phyloP scores from a whole-genome alignment of 257 asterid species.

The Verbascum thapsus region DNA sequence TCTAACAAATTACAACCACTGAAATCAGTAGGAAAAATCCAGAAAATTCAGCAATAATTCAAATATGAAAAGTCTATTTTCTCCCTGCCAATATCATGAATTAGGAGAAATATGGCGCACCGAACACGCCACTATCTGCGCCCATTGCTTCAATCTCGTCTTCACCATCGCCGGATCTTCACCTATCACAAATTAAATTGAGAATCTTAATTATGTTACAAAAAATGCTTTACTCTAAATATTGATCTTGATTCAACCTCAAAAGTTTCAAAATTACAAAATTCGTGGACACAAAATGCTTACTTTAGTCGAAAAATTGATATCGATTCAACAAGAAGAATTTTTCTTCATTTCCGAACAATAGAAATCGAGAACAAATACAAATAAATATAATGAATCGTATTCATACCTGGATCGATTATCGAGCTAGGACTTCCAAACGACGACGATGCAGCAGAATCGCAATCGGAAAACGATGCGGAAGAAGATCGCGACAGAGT shows the following conservation, averaged over 20 bases:
- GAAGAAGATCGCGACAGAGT: constrained; percentile 53
- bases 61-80: not conserved
- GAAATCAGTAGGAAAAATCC: constrained; percentile 26
- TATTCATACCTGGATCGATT: constrained; percentile 52
- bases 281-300: too few species aligned
- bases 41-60: constrained; percentile 17
- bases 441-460: constrained; percentile 30
- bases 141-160: constrained; percentile 72
- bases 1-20: constrained; percentile 4
- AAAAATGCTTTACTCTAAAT: constrained; percentile 6
- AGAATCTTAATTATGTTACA: not conserved
- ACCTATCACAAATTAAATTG: constrained; percentile 31
- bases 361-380: not conserved
- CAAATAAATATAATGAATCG: not conserved
- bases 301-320: not conserved
- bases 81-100: constrained; percentile 16
- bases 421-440: constrained; percentile 37
- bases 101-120: constrained; percentile 47
- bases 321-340: not conserved
- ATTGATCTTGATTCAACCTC: too few species aligned
- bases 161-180: constrained; percentile 62
- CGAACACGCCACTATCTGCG: constrained; percentile 75
- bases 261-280: too few species aligned
- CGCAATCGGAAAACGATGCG: constrained; percentile 42
- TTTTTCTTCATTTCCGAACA: too few species aligned